Conservation (phyloP, 2,329 filamentous ascomycete species). For the Fusarium lateritium region DNA sequence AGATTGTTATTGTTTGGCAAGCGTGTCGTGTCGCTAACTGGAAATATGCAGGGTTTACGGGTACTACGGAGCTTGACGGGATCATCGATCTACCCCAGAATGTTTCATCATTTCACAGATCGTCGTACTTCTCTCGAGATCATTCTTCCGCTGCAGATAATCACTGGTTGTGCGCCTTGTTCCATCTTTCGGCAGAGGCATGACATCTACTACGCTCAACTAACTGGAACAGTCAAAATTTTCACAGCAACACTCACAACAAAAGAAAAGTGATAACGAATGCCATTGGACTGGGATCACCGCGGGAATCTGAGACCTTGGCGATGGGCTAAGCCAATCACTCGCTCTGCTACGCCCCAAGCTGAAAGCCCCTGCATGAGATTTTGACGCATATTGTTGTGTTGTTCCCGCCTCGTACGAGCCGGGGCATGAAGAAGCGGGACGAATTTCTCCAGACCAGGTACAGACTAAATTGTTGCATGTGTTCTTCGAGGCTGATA, state of each 20-base stretch:
- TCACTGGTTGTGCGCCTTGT: neutral
- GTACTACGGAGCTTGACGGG: slow-evolving; percentile 5
- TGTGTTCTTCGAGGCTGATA: neutral
- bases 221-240: neutral
- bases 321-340: slow-evolving; percentile 31
- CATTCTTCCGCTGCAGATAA: neutral
- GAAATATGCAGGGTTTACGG: slow-evolving; percentile 7
- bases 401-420: slow-evolving; percentile 27
- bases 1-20: neutral
- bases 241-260: neutral
- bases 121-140: neutral
- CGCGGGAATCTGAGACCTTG: slow-evolving; percentile 29
- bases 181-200: neutral
- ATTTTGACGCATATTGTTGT: slow-evolving; percentile 9
- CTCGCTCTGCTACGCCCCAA: slow-evolving; percentile 8
- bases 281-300: slow-evolving; percentile 10
- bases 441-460: neutral
- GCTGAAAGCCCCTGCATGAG: slow-evolving; percentile 40
- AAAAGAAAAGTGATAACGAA: slow-evolving; percentile 16
- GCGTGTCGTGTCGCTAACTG: neutral
- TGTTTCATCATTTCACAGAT: slow-evolving; percentile 8
- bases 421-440: neutral
- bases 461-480: neutral
- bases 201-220: rapidly evolving
- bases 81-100: slow-evolving; percentile 19